phyloP scores from a whole-genome alignment of 352 stramenopile species.

The Globisporangium alternatum region DNA sequence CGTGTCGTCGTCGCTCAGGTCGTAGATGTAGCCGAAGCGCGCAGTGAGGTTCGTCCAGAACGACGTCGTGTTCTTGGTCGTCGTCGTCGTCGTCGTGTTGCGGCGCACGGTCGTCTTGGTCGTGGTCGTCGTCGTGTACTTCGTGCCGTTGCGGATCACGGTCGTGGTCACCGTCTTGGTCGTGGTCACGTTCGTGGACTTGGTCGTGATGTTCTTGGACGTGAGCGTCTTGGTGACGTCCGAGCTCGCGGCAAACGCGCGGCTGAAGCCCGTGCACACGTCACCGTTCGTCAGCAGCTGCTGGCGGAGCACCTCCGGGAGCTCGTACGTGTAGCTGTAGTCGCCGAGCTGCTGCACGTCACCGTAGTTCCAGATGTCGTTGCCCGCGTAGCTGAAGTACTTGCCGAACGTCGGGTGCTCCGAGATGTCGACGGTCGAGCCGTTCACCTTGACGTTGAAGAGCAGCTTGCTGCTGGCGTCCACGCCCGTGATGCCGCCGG shows the following conservation, averaged over 20 bases:
- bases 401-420: constrained; percentile 60
- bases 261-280: constrained; percentile 54
- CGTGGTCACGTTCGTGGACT: constrained; percentile 40
- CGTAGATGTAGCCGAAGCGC: constrained; percentile 40
- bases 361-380: constrained; percentile 57
- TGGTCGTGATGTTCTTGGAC: constrained; percentile 37
- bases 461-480: constrained; percentile 33
- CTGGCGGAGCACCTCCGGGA: constrained; percentile 52
- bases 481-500: constrained; percentile 40
- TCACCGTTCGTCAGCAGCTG: constrained; percentile 67
- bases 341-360: constrained; percentile 62
- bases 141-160: constrained; percentile 47
- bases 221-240: constrained; percentile 38
- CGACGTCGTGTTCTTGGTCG: constrained; percentile 22
- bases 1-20: constrained; percentile 36
- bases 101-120: constrained; percentile 33
- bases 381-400: constrained; percentile 58
- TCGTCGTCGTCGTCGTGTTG: constrained; percentile 33
- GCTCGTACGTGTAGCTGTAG: constrained; percentile 73
- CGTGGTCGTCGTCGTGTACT: constrained; percentile 50
- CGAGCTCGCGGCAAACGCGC: constrained; percentile 32
- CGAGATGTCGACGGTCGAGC: constrained; percentile 42
- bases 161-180: constrained; percentile 44
- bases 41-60: constrained; percentile 34
- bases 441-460: constrained; percentile 40